phyloP scores from a whole-genome alignment of 208 protist species.

The Leishmania amazonensis region DNA sequence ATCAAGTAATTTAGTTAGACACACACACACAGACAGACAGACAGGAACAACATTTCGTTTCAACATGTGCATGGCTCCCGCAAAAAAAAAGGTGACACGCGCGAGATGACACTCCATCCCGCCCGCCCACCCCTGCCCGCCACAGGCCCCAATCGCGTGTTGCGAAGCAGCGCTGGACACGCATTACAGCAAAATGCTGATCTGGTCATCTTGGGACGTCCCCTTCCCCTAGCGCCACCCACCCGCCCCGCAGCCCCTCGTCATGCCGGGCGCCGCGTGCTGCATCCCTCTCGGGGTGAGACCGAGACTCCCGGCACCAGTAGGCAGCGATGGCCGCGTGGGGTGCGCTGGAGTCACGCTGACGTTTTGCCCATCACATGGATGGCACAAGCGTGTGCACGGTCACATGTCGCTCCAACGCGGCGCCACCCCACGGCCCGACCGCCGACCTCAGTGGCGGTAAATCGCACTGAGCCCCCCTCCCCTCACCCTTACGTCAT shows the following conservation, averaged over 20 bases:
- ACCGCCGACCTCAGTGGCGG: neutral
- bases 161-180: neutral
- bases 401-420: neutral
- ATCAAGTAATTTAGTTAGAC: neutral
- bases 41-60: too few relatives aligned
- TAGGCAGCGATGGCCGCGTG: neutral
- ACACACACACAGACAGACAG: too few relatives aligned
- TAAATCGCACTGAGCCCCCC: neutral
- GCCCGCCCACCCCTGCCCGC: too few relatives aligned
- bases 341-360: neutral
- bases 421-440: neutral
- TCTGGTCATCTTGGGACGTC: neutral
- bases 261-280: too few relatives aligned
- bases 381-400: neutral
- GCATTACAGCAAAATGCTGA: neutral
- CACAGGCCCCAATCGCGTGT: too few relatives aligned
- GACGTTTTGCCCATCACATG: neutral
- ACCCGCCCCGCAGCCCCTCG: too few relatives aligned
- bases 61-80: too few relatives aligned
- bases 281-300: too few relatives aligned
- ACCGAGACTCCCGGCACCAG: neutral
- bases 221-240: too few relatives aligned
- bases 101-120: too few relatives aligned
- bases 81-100: too few relatives aligned
- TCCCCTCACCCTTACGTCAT: neutral